phyloP scores from a whole-genome alignment of 2,329 filamentous ascomycete species.

The Curvularia spicifera region DNA sequence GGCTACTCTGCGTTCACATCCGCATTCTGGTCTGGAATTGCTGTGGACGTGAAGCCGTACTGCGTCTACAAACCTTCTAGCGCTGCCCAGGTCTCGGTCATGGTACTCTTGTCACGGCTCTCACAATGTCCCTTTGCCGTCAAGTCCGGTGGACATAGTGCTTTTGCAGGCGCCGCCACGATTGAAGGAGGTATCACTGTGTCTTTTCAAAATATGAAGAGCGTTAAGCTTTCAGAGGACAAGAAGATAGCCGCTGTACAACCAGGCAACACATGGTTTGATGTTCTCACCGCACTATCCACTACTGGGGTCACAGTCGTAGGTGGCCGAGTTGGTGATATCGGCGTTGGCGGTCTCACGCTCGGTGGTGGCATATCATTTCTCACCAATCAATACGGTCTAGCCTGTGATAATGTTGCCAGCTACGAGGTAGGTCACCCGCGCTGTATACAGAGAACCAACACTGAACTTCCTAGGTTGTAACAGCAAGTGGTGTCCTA shows the following conservation, averaged over 20 bases:
- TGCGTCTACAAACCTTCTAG: constrained; percentile 34
- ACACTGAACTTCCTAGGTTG: constrained; percentile 24
- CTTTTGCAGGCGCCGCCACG: constrained; percentile 49
- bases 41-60: constrained; percentile 25
- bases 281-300: constrained; percentile 36
- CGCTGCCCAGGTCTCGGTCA: constrained; percentile 18
- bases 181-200: constrained; percentile 54
- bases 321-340: constrained; percentile 39
- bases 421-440: constrained; percentile 20
- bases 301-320: constrained; percentile 28
- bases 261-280: constrained; percentile 44
- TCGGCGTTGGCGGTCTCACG: constrained; percentile 44
- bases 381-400: constrained; percentile 24
- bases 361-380: constrained; percentile 37
- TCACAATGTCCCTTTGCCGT: constrained; percentile 49
- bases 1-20: constrained; percentile 22
- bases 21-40: constrained; percentile 33
- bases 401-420: constrained; percentile 28
- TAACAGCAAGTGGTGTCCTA: constrained; percentile 44
- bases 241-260: constrained; percentile 36
- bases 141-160: constrained; percentile 53
- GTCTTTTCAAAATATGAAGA: constrained; percentile 45
- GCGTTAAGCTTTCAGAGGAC: constrained; percentile 32
- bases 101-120: constrained; percentile 21
- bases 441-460: fast-evolving